phyloP scores from a whole-genome alignment of 371 early-diverging fungal genomes.

The Sanchytrium tribonematis region DNA sequence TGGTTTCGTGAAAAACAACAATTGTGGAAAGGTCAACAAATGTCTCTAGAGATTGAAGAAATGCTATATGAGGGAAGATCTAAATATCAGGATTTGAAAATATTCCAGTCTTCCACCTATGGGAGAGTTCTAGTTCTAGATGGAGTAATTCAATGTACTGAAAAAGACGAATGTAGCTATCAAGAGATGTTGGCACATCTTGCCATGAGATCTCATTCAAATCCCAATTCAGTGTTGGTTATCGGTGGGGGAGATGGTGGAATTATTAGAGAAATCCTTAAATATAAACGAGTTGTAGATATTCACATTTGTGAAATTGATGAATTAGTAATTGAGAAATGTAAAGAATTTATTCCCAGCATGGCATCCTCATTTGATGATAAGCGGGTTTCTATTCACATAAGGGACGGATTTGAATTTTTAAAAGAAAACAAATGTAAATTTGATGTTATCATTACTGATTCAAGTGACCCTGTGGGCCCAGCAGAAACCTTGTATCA shows the following conservation, averaged over 20 bases:
- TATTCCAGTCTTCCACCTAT: constrained; percentile 67
- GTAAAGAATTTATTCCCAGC: constrained; percentile 63
- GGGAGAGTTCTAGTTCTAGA: constrained; percentile 87
- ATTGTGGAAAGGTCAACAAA: constrained; percentile 92
- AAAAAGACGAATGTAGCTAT: constrained; percentile 75
- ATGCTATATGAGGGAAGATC: constrained; percentile 75
- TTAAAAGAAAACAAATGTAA: constrained; percentile 48
- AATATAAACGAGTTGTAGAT: constrained; percentile 66
- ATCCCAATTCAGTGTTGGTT: constrained; percentile 79
- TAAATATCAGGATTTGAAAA: constrained; percentile 77
- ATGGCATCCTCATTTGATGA: constrained; percentile 80
- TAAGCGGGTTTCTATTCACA: constrained; percentile 66
- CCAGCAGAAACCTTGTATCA: constrained; percentile 82
- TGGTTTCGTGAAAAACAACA: constrained; percentile 80
- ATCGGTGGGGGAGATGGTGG: constrained; percentile 97
- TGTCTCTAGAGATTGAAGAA: constrained; percentile 71
- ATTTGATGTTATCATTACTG: constrained; percentile 91
- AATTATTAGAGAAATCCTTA: constrained; percentile 80
- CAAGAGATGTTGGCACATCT: constrained; percentile 94
- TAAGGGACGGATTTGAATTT: constrained; percentile 81
- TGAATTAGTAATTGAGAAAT: constrained; percentile 64
- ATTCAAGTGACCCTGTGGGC: constrained; percentile 87
- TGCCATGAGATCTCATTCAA: constrained; percentile 73
- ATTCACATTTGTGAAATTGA: constrained; percentile 84
- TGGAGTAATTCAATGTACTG: constrained; percentile 84